Conservation (phyloP, 2,329 filamentous ascomycete species). For the Cladosporium sp. region DNA sequence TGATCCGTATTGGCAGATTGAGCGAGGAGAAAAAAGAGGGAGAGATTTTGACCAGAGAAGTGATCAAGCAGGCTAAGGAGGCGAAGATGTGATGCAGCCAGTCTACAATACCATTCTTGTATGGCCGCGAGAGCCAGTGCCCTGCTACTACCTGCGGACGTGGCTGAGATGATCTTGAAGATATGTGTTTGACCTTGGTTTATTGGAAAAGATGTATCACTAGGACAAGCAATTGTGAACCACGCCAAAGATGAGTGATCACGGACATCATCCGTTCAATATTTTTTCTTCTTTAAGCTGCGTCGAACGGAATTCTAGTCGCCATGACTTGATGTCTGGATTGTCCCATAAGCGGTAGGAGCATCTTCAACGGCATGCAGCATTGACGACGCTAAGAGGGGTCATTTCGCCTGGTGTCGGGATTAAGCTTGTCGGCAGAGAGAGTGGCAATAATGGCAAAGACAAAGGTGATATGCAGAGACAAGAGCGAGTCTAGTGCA, state of each 20-base stretch:
- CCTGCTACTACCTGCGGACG: neutral
- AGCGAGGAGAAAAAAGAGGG: conserved; percentile 47
- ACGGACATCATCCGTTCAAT: no score
- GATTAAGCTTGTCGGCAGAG: neutral
- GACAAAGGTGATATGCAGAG: neutral
- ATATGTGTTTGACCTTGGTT: neutral
- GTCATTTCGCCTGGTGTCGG: neutral
- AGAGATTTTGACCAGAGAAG: conserved; percentile 39
- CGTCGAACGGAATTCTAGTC: no score
- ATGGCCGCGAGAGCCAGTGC: no score
- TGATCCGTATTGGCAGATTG: conserved; percentile 55
- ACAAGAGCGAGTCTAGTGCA: conserved; percentile 2
- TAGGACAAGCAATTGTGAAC: no score
- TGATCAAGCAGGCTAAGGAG: conserved; percentile 31
- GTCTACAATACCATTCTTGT: no score
- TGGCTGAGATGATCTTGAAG: neutral
- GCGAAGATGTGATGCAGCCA: conserved; percentile 26
- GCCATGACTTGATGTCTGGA: neutral
- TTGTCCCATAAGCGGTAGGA: neutral
- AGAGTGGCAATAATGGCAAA: neutral
- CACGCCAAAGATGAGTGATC: no score
- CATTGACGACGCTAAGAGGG: neutral
- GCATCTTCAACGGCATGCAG: neutral
- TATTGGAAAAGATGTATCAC: no score
- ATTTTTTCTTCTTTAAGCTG: no score